phyloP scores from a whole-genome alignment of 345 rosid species.

The Combretum micranthum region DNA sequence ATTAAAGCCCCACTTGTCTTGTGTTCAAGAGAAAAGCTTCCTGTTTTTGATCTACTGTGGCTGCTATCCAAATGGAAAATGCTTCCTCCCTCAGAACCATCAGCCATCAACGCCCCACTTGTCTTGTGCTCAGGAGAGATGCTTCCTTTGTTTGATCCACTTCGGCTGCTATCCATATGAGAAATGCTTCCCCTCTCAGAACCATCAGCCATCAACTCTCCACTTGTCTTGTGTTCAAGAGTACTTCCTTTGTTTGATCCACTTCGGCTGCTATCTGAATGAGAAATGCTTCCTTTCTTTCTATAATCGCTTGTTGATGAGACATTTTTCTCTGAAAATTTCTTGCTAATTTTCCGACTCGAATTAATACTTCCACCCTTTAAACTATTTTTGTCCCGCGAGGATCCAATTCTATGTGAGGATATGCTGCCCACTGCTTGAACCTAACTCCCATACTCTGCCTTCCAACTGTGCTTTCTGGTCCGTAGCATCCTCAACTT shows the following conservation, averaged over 20 bases:
- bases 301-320: constrained; percentile 2
- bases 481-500: not conserved
- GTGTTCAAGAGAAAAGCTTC: not conserved
- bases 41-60: not conserved
- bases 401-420: not conserved
- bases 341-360: not conserved
- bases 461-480: not conserved
- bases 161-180: not conserved
- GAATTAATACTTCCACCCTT: constrained; percentile 4
- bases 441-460: constrained; percentile 5
- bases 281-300: constrained; percentile 1
- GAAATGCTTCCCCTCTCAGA: constrained; percentile 4
- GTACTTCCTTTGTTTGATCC: not conserved
- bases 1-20: no score
- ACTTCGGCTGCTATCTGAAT: constrained; percentile 3
- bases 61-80: not conserved
- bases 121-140: not conserved
- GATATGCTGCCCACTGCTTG: constrained; percentile 7
- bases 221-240: no score
- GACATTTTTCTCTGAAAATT: not conserved
- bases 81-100: constrained; percentile 5
- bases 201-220: no score
- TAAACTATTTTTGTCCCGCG: constrained; percentile 4
- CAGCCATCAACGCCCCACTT: no score
- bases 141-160: not conserved